Evolutionary conservation across 108 stramenopile species (phyloP).

Genomic region (Seminavis robusta): DNA sequence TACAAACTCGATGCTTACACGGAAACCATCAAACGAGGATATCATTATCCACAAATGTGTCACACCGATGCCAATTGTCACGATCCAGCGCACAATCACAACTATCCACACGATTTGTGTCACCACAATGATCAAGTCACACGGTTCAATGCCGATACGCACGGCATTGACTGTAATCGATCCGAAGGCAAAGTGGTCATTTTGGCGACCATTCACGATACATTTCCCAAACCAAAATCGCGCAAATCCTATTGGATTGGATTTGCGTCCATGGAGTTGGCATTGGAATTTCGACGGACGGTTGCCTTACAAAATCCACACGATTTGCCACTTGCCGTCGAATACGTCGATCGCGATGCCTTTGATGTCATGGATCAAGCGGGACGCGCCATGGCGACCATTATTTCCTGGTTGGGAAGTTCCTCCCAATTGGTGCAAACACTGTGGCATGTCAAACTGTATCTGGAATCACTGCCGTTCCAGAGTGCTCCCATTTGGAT

Average conservation of each 20-base stretch:
- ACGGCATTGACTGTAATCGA: constrained; percentile 71
- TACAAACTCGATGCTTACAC: constrained; percentile 52
- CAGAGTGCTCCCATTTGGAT: constrained; percentile 47
- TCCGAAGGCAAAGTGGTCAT: constrained; percentile 87
- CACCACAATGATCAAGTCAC: constrained; percentile 42
- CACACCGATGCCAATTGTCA: constrained; percentile 42
- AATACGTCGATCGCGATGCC: constrained; percentile 82
- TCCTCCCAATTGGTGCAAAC: constrained; percentile 49
- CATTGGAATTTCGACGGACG: constrained; percentile 63
- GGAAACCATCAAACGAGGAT: constrained; percentile 39
- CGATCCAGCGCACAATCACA: constrained; percentile 51
- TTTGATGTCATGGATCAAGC: constrained; percentile 79
- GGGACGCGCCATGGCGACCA: constrained; percentile 59
- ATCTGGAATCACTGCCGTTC: constrained; percentile 58
- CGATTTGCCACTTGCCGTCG: constrained; percentile 72
- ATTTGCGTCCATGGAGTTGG: constrained; percentile 66
- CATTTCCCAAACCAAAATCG: constrained; percentile 59
- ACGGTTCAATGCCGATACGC: constrained; percentile 81
- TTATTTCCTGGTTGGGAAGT: constrained; percentile 62
- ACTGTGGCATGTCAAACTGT: constrained; percentile 65
- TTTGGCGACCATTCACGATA: constrained; percentile 84
- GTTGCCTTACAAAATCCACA: constrained; percentile 71
- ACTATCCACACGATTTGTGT: constrained; percentile 63
- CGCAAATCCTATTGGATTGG: constrained; percentile 77
- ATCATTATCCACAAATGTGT: constrained; percentile 55